Conservation (phyloP, 345 rosid genomes). For the Toxicodendron radicans region DNA sequence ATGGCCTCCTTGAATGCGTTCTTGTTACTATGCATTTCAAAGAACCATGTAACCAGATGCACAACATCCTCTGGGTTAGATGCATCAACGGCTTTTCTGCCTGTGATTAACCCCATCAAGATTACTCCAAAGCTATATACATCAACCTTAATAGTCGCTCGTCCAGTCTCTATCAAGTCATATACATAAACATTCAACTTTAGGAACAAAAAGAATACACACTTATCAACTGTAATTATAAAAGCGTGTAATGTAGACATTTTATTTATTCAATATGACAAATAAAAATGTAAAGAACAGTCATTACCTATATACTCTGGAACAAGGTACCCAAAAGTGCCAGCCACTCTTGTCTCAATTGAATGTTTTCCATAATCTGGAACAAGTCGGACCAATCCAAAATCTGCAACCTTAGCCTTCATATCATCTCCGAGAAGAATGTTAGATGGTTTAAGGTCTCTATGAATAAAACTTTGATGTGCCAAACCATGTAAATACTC, state of each 20-base stretch:
- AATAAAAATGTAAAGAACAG: no score
- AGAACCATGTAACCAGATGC: conserved; percentile 38
- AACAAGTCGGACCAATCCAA: conserved; percentile 57
- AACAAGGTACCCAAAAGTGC: conserved; percentile 61
- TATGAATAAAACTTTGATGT: conserved; percentile 53
- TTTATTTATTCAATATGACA: no score
- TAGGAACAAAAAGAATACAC: background rate
- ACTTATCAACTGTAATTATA: no score
- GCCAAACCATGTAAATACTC: conserved; percentile 58
- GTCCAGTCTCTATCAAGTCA: conserved; percentile 11
- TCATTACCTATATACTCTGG: conserved; percentile 52
- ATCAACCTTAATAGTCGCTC: conserved; percentile 8
- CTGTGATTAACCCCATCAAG: conserved; percentile 2
- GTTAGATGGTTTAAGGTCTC: conserved; percentile 55
- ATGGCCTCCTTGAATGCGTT: conserved; percentile 20
- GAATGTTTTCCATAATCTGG: conserved; percentile 44
- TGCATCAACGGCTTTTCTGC: conserved; percentile 6
- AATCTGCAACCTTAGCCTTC: conserved; percentile 59
- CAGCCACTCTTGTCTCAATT: conserved; percentile 47
- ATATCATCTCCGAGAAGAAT: conserved; percentile 56
- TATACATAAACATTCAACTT: background rate
- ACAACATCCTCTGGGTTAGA: conserved; percentile 28
- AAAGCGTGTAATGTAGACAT: no score
- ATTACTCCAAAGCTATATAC: conserved; percentile 16
- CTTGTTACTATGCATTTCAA: conserved; percentile 14